Evolutionary conservation across 2,329 filamentous ascomycete genomes (phyloP), one percentile per base, ranked within the genome.

Genomic region (Beauveria australis): DNA sequence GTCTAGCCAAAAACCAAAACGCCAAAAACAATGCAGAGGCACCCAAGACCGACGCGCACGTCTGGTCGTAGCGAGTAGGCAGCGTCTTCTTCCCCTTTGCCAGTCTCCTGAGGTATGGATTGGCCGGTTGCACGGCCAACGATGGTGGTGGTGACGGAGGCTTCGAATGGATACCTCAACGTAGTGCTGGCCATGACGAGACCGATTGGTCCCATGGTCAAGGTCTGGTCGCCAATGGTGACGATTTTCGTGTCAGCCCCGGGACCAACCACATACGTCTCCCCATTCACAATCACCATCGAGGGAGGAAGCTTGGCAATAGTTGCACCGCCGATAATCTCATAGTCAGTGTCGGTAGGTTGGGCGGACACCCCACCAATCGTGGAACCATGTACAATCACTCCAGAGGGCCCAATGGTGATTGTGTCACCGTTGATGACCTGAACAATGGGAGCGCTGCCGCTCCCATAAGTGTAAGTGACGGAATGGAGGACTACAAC

Each of bases 241-340:
- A 77, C 79, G 0, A 77, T 83, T 1, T 71, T 77, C 12, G 68
- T 67, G n/a, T 68, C 68, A 2, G 73, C 72, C 12, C 73, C 74
- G 0, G 78, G 73, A 0, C 81, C 81, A 53, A 85, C 70, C 1
- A 77, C 80, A 65, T 82, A 84, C 0, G 78, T 82, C 3, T 71
- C 71, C 40, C 78, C 78, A 41, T 74, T 72, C 53, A 87, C 72
- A 30, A 85, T 75, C 1, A 81, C 75, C 14, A 77, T 70, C 3
- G 76, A 79, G 1, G 77, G 69, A n/a, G 76, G 77, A 9, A 82
- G 65, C 65, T 79, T 75, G 18, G 79, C 81, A 57, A 83, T 72
- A 3, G 81, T 82, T 18, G 76, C 80, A 12, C 81, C 81, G 56
- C 81, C 81, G 9, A 81, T 75, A 60, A 82, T 75, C 48, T 77